phyloP scores from a whole-genome alignment of 129 eudicot species.

The Ambrosia trifida region DNA sequence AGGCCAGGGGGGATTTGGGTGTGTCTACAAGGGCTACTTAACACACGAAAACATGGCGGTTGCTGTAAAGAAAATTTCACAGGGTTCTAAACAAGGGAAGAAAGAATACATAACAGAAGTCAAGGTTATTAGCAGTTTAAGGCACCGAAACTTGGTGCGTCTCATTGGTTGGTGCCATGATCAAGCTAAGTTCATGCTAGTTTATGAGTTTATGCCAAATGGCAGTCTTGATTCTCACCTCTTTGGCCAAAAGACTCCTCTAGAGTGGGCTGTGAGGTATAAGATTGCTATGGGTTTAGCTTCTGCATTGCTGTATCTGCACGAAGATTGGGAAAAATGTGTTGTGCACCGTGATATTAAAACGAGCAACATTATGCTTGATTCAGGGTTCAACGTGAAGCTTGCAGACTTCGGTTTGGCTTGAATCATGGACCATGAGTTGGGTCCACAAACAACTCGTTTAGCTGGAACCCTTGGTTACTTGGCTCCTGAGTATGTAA shows the following conservation, averaged over 20 bases:
- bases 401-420: conserved; percentile 76
- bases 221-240: conserved; percentile 56
- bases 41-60: conserved; percentile 26
- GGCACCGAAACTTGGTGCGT: conserved; percentile 62
- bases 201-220: conserved; percentile 60
- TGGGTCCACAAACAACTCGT: conserved; percentile 47
- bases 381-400: conserved; percentile 55
- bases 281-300: conserved; percentile 54
- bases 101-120: conserved; percentile 59
- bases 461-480: conserved; percentile 57
- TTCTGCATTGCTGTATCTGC: conserved; percentile 59
- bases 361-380: conserved; percentile 63
- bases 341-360: conserved; percentile 69
- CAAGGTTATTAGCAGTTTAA: conserved; percentile 48
- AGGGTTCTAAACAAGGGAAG: conserved; percentile 60
- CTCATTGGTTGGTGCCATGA: conserved; percentile 75
- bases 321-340: conserved; percentile 61
- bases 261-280: conserved; percentile 50
- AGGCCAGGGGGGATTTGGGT: conserved; percentile 67
- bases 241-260: conserved; percentile 38
- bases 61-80: conserved; percentile 59
- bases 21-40: conserved; percentile 52
- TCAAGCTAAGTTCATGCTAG: conserved; percentile 42
- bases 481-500: conserved; percentile 57
- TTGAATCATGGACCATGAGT: conserved; percentile 54